Evolutionary conservation across 331 rosid genomes (phyloP).

Genomic region (Prunus yedoensis): DNA sequence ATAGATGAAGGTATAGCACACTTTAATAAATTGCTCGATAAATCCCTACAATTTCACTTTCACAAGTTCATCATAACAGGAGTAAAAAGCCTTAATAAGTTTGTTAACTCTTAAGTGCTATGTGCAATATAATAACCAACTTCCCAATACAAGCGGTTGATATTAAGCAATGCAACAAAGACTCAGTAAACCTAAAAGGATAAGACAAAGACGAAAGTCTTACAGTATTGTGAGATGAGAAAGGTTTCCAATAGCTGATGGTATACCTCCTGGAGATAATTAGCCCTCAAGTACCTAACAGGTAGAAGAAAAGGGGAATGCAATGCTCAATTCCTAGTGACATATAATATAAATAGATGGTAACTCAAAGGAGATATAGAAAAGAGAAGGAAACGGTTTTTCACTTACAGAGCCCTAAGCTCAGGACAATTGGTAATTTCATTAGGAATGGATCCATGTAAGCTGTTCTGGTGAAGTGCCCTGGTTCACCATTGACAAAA

Average conservation of each 20-base stretch:
- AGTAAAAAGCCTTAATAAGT: neutral
- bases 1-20: conserved; percentile 89
- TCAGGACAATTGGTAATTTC: conserved; percentile 80
- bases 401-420: conserved; percentile 81
- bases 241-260: conserved; percentile 85
- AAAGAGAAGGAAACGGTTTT: neutral
- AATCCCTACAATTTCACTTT: conserved; percentile 54
- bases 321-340: neutral
- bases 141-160: neutral
- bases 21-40: conserved; percentile 77
- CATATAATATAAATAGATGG: neutral
- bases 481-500: conserved; percentile 41
- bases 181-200: neutral
- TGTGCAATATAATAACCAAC: neutral
- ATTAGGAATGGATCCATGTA: conserved; percentile 84
- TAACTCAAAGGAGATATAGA: neutral
- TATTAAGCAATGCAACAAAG: neutral
- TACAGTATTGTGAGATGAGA: conserved; percentile 75
- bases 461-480: conserved; percentile 88
- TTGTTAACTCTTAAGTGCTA: neutral
- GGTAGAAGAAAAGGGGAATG: neutral
- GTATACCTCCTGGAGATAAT: conserved; percentile 90
- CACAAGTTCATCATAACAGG: neutral
- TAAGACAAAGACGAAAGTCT: conserved; percentile 25
- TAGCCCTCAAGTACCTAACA: conserved; percentile 80